Percentiles rank a stretch among this genome's conserved stretches.
phyloP scores from a whole-genome alignment of 768 basidiomycete genomes.

The Agrocybe praecox region DNA sequence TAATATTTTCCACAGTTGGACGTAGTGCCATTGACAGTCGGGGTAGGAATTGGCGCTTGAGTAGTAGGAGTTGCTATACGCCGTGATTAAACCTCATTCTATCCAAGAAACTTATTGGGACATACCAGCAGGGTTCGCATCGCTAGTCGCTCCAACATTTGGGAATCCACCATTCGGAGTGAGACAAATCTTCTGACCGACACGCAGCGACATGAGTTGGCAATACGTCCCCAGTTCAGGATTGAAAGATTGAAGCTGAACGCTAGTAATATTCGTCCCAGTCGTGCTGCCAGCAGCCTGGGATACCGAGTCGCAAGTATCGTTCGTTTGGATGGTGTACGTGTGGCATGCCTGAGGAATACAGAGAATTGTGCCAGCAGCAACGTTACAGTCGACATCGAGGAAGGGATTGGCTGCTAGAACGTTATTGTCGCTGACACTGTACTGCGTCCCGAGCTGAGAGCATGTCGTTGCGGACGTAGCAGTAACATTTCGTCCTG shows the following conservation, averaged over 20 bases:
- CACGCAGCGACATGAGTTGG: not conserved
- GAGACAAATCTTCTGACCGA: not conserved
- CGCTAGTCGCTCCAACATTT: not conserved
- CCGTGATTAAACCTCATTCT: not conserved
- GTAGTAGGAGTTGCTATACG: constrained; percentile 2
- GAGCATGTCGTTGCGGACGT: not conserved
- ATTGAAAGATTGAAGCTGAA: not conserved
- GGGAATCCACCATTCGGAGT: constrained; percentile 3
- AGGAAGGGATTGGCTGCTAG: not conserved
- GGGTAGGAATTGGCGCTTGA: not conserved
- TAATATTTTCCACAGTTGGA: constrained; percentile 9
- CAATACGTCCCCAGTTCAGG: constrained; percentile 1
- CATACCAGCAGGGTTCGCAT: not conserved
- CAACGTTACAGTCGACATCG: not conserved
- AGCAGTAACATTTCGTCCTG: constrained; percentile 2
- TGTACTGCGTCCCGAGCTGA: not conserved
- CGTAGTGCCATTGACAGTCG: constrained; percentile 3
- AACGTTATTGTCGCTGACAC: constrained; percentile 1
- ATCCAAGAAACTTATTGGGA: not conserved
- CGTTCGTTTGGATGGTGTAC: not conserved
- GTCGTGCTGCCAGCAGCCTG: not conserved
- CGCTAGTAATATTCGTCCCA: constrained; percentile 1
- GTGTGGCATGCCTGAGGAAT: not conserved
- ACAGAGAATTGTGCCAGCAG: not conserved
- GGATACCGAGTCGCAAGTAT: constrained; percentile 1